Evolutionary conservation across 2,329 filamentous ascomycete species (phyloP).

Genomic region (Aspergillus felis): DNA sequence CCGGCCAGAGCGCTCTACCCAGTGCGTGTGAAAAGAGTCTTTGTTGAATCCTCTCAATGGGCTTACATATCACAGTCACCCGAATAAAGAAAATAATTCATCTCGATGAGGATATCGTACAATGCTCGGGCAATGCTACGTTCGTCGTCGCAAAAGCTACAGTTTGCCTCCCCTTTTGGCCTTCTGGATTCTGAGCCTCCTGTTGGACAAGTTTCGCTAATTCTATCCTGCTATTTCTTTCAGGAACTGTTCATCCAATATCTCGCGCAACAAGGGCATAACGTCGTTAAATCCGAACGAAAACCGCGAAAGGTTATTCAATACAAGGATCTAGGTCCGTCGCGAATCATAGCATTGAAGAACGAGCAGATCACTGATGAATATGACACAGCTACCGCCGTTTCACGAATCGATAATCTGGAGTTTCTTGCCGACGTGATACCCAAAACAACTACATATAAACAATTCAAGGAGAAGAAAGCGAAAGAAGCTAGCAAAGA

Average conservation of each 20-base stretch:
- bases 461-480: slow-evolving; percentile 66
- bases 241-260: slow-evolving; percentile 96
- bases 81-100: slow-evolving; percentile 94
- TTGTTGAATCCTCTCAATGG: not conserved
- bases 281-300: slow-evolving; percentile 82
- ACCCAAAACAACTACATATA: slow-evolving; percentile 78
- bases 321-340: slow-evolving; percentile 83
- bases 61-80: slow-evolving; percentile 60
- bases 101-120: slow-evolving; percentile 76
- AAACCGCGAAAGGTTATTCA: slow-evolving; percentile 93
- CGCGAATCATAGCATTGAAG: not conserved
- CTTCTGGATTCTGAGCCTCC: not conserved
- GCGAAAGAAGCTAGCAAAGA: slow-evolving; percentile 34
- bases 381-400: slow-evolving; percentile 63
- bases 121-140: slow-evolving; percentile 88
- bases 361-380: slow-evolving; percentile 5
- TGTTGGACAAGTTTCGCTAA: slow-evolving; percentile 3
- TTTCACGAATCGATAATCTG: slow-evolving; percentile 84
- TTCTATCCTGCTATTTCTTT: slow-evolving; percentile 3
- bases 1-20: slow-evolving; percentile 79
- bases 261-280: slow-evolving; percentile 77
- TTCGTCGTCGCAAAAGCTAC: slow-evolving; percentile 92
- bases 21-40: slow-evolving; percentile 52
- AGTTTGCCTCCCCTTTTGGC: slow-evolving; percentile 44
- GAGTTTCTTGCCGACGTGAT: slow-evolving; percentile 92